phyloP scores from a whole-genome alignment of 2,329 filamentous ascomycete genomes.

The Pseudogymnoascus sp. region DNA sequence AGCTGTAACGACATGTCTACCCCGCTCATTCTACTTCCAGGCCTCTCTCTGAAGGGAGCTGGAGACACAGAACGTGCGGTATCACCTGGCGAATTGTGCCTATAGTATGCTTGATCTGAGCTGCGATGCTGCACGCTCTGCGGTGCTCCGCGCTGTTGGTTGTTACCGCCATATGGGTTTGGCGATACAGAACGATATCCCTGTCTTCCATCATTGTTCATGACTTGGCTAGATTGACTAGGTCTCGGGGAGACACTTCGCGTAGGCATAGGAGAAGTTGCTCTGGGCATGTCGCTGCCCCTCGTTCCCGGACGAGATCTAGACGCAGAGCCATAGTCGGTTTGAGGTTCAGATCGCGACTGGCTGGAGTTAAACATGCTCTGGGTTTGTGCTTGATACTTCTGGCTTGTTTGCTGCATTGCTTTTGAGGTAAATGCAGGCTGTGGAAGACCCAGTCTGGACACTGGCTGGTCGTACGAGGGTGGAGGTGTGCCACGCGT shows the following conservation, averaged over 20 bases:
- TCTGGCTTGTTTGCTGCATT: conserved; percentile 92
- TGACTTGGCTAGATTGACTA: conserved; percentile 24
- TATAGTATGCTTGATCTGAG: conserved; percentile 45
- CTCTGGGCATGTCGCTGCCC: conserved; percentile 50
- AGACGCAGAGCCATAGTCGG: conserved; percentile 27
- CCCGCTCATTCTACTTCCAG: conserved; percentile 37
- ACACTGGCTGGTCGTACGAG: conserved; percentile 69
- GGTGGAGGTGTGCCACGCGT: conserved; percentile 75
- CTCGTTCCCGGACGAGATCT: conserved; percentile 53
- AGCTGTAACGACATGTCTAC: conserved; percentile 67
- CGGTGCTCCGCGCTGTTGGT: conserved; percentile 24
- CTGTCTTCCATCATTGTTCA: conserved; percentile 41
- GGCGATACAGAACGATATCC: conserved; percentile 49
- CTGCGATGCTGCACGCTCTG: conserved; percentile 38
- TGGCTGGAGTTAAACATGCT: conserved; percentile 56
- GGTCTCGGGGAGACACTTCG: conserved; percentile 59
- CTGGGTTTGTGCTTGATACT: conserved; percentile 75
- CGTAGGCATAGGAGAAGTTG: conserved; percentile 61
- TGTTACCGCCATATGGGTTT: conserved; percentile 48
- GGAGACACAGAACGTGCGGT: conserved; percentile 41
- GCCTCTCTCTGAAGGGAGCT: conserved; percentile 38
- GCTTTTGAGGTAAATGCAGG: conserved; percentile 87
- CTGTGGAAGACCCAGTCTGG: conserved; percentile 77
- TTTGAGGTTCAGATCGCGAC: conserved; percentile 25
- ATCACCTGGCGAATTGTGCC: conserved; percentile 41